Percentiles rank a stretch among this genome's conserved stretches.
Conservation (phyloP, 2,329 filamentous ascomycete species). For the Aquanectria penicillioides region DNA sequence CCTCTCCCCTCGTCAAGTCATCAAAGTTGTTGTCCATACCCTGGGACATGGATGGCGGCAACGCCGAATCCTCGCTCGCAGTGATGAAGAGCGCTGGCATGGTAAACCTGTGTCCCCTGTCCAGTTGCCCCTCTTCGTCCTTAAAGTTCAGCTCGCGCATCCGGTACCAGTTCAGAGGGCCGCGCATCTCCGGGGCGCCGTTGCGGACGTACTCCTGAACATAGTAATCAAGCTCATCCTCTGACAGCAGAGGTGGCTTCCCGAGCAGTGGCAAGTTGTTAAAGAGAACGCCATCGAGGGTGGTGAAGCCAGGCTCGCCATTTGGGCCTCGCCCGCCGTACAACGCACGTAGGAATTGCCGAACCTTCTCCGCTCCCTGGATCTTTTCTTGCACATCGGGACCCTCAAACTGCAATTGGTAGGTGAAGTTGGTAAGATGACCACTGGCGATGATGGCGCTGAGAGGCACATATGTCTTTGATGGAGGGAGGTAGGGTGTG, state of each 20-base stretch:
- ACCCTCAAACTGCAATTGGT: slow-evolving; percentile 83
- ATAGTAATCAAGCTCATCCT: slow-evolving; percentile 82
- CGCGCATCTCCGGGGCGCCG: slow-evolving; percentile 69
- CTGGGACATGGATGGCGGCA: slow-evolving; percentile 76
- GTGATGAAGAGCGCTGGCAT: slow-evolving; percentile 79
- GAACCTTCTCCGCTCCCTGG: slow-evolving; percentile 69
- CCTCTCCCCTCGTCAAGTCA: slow-evolving; percentile 71
- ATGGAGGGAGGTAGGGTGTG: slow-evolving; percentile 75
- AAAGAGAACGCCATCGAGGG: slow-evolving; percentile 70
- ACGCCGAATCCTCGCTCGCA: slow-evolving; percentile 75
- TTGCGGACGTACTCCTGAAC: slow-evolving; percentile 74
- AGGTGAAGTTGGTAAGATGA: slow-evolving; percentile 75
- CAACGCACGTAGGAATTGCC: slow-evolving; percentile 75
- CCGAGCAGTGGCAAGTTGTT: slow-evolving; percentile 69
- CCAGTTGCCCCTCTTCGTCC: slow-evolving; percentile 73
- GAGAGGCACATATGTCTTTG: slow-evolving; percentile 61
- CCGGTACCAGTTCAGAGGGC: slow-evolving; percentile 91
- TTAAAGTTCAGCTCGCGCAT: slow-evolving; percentile 76
- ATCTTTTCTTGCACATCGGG: slow-evolving; percentile 70
- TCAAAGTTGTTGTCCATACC: slow-evolving; percentile 77
- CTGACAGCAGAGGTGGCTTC: slow-evolving; percentile 67
- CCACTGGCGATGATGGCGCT: slow-evolving; percentile 66
- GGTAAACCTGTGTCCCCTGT: slow-evolving; percentile 63
- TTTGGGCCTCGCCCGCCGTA: slow-evolving; percentile 73
- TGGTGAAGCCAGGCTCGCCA: slow-evolving; percentile 67